Percentiles rank a stretch among this genome's conserved stretches.
phyloP scores from a whole-genome alignment of 306 rosid species.

The Vicia sativa region DNA sequence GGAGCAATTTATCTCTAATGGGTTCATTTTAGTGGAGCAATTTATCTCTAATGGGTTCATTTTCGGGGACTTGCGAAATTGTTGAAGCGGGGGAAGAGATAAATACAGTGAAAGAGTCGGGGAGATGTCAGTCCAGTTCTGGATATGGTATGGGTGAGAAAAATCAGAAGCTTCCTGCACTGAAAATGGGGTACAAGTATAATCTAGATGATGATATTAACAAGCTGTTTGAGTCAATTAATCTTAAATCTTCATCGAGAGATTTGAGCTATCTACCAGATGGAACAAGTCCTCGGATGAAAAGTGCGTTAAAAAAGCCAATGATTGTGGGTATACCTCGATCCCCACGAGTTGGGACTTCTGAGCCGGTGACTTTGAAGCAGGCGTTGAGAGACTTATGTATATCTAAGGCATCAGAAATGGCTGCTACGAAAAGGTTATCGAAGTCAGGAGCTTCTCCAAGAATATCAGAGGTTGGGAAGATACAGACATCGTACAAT shows the following conservation, averaged over 20 bases:
- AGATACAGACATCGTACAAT: conserved; percentile 88
- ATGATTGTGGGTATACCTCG: conserved; percentile 70
- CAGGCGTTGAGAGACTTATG: conserved; percentile 92
- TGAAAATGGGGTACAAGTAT: conserved; percentile 68
- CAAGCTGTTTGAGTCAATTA: conserved; percentile 73
- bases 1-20: too few species aligned
- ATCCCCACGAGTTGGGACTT: conserved; percentile 71
- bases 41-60: conserved; percentile 70
- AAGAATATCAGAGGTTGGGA: conserved; percentile 88
- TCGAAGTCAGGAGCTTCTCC: conserved; percentile 79
- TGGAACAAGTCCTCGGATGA: conserved; percentile 69
- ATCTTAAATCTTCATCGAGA: conserved; percentile 66
- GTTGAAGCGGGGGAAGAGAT: conserved; percentile 84
- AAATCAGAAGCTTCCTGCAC: conserved; percentile 51
- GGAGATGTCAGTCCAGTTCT: conserved; percentile 40
- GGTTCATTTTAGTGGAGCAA: conserved; percentile 29
- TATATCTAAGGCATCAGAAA: conserved; percentile 96
- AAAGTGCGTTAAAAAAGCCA: conserved; percentile 78
- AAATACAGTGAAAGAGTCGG: conserved; percentile 48
- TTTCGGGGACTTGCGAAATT: conserved; percentile 81
- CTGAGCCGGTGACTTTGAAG: conserved; percentile 83
- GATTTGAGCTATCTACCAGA: conserved; percentile 55
- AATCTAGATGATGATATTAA: conserved; percentile 76
- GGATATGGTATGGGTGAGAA: conserved; percentile 41
- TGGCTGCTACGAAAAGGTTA: conserved; percentile 93